A percentile compares a stretch with the other conserved stretches of the same genome.
Conservation (phyloP, 2,329 filamentous ascomycete genomes). For the Penicillium sp. region DNA sequence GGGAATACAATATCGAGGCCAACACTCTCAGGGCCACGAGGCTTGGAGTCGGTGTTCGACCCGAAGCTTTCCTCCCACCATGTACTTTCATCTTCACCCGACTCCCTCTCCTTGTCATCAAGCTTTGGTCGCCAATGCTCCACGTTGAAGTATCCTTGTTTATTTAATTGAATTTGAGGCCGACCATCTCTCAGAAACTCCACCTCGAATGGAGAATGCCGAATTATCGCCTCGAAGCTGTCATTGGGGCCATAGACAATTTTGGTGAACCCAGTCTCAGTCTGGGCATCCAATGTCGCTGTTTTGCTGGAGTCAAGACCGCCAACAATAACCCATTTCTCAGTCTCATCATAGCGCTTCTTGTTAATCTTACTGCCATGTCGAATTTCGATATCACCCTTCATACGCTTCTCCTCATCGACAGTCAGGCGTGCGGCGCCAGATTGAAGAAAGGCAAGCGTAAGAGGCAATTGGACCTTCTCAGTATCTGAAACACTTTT, state of each 20-base stretch:
- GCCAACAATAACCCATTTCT: slow-evolving; percentile 79
- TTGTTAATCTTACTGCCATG: slow-evolving; percentile 80
- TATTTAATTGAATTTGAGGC: slow-evolving; percentile 81
- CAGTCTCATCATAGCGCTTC: slow-evolving; percentile 89
- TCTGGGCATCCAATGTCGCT: slow-evolving; percentile 61
- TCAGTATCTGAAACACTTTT: slow-evolving; percentile 68
- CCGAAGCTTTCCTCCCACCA: slow-evolving; percentile 99
- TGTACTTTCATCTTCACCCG: slow-evolving; percentile 61
- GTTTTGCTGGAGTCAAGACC: slow-evolving; percentile 66
- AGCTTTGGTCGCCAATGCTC: slow-evolving; percentile 93
- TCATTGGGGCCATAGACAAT: slow-evolving; percentile 72
- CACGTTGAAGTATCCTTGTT: slow-evolving; percentile 81
- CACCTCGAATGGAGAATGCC: slow-evolving; percentile 73
- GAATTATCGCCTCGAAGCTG: slow-evolving; percentile 76
- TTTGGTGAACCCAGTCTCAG: slow-evolving; percentile 61
- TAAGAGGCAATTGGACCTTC: slow-evolving; percentile 72
- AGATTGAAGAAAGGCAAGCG: slow-evolving; percentile 81
- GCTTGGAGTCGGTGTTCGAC: slow-evolving; percentile 90
- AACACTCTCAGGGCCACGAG: slow-evolving; percentile 87
- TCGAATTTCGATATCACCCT: slow-evolving; percentile 80
- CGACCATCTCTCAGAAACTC: slow-evolving; percentile 80
- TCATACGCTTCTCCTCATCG: slow-evolving; percentile 85
- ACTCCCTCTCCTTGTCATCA: slow-evolving; percentile 55
- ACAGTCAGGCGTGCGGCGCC: slow-evolving; percentile 81
- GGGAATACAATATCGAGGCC: slow-evolving; percentile 87